Percentiles rank a stretch among this genome's conserved stretches.
Conservation (phyloP, 2,329 filamentous ascomycete genomes). For the Sphaerulina vaccinii region DNA sequence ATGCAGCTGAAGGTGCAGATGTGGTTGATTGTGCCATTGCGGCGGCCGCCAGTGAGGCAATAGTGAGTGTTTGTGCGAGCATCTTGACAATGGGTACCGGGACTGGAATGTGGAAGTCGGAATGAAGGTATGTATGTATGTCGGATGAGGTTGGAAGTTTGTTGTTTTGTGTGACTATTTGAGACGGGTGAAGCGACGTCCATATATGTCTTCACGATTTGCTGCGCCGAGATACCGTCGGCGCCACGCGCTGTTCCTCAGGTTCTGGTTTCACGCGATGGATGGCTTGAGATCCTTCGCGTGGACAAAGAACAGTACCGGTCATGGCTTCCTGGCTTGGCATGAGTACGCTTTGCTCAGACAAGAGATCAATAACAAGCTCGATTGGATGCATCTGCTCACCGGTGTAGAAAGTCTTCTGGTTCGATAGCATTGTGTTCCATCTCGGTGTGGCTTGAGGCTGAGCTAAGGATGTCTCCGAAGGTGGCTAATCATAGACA, state of each 20-base stretch:
- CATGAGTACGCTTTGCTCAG: too few relatives aligned
- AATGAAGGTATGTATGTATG: neutral
- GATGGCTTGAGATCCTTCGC: too few relatives aligned
- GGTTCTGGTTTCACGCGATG: constrained; percentile 2
- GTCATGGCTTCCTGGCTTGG: too few relatives aligned
- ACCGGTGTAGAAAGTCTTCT: too few relatives aligned
- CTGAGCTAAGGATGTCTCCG: neutral
- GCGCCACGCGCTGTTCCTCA: neutral
- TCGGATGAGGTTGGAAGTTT: neutral
- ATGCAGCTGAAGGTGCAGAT: constrained; percentile 2
- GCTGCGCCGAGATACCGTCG: neutral
- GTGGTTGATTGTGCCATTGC: constrained; percentile 9
- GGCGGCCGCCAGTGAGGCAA: constrained; percentile 8
- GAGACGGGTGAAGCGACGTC: constrained; percentile 1
- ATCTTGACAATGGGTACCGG: constrained; percentile 1
- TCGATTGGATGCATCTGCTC: too few relatives aligned
- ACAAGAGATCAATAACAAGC: too few relatives aligned
- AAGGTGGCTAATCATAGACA: neutral
- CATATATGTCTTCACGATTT: neutral
- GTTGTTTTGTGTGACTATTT: neutral
- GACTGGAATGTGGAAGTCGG: neutral
- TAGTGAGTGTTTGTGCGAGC: constrained; percentile 7
- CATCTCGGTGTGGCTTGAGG: constrained; percentile 4
- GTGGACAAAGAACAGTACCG: neutral
- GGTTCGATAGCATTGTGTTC: neutral